These are phyloP conservation scores for Fusarium penzigii DNA, from an alignment of 2,329 filamentous ascomycete species.

Conservation along the genomic window DNA sequence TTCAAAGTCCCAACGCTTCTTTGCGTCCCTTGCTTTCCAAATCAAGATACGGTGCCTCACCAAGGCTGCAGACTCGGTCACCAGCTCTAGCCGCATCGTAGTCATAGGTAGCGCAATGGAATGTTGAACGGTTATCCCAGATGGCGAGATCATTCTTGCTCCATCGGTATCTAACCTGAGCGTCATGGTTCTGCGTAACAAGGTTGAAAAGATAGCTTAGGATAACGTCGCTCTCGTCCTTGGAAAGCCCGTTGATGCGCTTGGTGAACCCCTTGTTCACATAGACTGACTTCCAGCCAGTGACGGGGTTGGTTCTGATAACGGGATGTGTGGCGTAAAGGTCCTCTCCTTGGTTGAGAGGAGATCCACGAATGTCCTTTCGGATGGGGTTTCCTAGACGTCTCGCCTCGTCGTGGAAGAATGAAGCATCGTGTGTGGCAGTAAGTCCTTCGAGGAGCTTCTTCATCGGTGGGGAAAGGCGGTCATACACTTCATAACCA, in stretches of 20 bases:
- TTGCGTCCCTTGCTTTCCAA: conserved; percentile 38
- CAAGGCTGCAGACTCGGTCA: conserved; percentile 43
- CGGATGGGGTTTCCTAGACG: conserved; percentile 48
- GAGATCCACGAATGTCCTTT: conserved; percentile 50
- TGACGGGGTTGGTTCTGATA: conserved; percentile 61
- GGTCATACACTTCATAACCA: conserved; percentile 60
- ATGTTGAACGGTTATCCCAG: conserved; percentile 63
- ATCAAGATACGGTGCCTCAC: conserved; percentile 47
- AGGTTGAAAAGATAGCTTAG: conserved; percentile 50
- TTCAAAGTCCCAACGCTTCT: conserved; percentile 34
- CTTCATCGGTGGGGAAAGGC: conserved; percentile 49
- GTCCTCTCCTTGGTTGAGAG: conserved; percentile 56
- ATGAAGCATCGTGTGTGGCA: conserved; percentile 47
- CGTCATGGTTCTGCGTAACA: conserved; percentile 56
- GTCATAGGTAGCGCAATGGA: conserved; percentile 61
- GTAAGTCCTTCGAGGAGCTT: conserved; percentile 50
- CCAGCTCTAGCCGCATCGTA: conserved; percentile 49
- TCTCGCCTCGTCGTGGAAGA: conserved; percentile 52
- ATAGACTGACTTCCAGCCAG: conserved; percentile 58
- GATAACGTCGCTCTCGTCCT: conserved; percentile 55
- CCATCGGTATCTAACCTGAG: conserved; percentile 57
- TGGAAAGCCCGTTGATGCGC: conserved; percentile 55
- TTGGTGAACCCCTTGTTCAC: conserved; percentile 53
- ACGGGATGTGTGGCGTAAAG: conserved; percentile 54
- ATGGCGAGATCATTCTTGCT: conserved; percentile 57